These are phyloP conservation scores for Leccinum olivaceoglutinosum DNA, from an alignment of 1,284 basidiomycete species.

Conservation along the genomic window DNA sequence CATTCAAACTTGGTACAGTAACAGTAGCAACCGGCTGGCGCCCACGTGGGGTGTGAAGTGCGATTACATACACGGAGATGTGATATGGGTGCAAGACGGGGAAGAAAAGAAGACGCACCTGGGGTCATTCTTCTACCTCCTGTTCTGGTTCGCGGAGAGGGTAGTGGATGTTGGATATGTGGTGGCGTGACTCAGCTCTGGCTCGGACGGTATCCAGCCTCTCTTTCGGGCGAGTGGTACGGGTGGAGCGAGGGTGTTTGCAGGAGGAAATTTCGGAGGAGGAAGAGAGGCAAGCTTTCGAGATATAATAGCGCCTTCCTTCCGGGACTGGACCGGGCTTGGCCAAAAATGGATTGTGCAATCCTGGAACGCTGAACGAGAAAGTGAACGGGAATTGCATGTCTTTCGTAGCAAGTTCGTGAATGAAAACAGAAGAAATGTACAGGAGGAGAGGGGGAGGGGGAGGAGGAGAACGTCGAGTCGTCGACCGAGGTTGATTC, in stretches of 20 bases:
- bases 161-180: conserved; percentile 46
- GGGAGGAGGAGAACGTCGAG: not conserved
- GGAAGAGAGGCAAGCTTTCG: conserved; percentile 22
- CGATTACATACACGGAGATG: conserved; percentile 22
- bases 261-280: conserved; percentile 19
- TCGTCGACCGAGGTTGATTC: not conserved
- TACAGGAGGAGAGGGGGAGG: not conserved
- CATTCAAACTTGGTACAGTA: conserved; percentile 1
- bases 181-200: conserved; percentile 48
- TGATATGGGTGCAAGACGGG: conserved; percentile 3
- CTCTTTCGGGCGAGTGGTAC: conserved; percentile 50
- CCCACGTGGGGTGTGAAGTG: conserved; percentile 22
- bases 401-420: conserved; percentile 22
- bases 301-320: conserved; percentile 16
- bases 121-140: conserved; percentile 41
- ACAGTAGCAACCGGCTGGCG: conserved; percentile 7
- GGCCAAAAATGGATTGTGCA: conserved; percentile 57
- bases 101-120: conserved; percentile 35
- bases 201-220: conserved; percentile 61
- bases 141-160: conserved; percentile 30
- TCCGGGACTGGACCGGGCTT: conserved; percentile 22
- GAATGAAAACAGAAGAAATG: conserved; percentile 3
- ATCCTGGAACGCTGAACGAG: conserved; percentile 52
- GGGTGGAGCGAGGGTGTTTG: conserved; percentile 23
- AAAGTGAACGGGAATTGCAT: conserved; percentile 68